Conservation (phyloP, 495 filamentous ascomycete genomes). For the Chlorociboria aeruginascens region DNA sequence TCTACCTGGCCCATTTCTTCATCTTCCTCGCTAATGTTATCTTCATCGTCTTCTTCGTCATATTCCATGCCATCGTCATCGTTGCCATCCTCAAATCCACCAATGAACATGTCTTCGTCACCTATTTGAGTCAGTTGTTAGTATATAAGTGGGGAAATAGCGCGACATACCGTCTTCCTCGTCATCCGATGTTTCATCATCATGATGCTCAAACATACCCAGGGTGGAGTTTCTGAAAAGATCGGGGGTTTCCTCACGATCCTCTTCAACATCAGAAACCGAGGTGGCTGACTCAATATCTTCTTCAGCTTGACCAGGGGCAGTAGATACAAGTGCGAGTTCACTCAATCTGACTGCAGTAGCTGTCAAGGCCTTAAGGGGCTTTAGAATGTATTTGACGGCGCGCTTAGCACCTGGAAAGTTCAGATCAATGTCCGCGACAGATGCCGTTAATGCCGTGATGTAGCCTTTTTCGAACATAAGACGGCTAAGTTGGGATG, state of each 20-base stretch:
- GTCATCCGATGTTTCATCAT: slow-evolving; percentile 65
- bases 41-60: slow-evolving; percentile 77
- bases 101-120: slow-evolving; percentile 74
- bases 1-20: slow-evolving; percentile 80
- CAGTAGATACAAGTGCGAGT: slow-evolving; percentile 54
- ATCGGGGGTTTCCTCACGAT: slow-evolving; percentile 93
- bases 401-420: slow-evolving; percentile 86
- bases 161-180: slow-evolving; percentile 40
- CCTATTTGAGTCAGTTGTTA: slow-evolving; percentile 27
- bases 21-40: slow-evolving; percentile 86
- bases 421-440: slow-evolving; percentile 92
- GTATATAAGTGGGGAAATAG: not conserved
- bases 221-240: slow-evolving; percentile 92
- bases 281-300: slow-evolving; percentile 86
- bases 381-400: slow-evolving; percentile 89
- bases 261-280: slow-evolving; percentile 73
- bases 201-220: slow-evolving; percentile 81
- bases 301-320: slow-evolving; percentile 58
- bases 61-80: slow-evolving; percentile 83
- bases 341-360: slow-evolving; percentile 80
- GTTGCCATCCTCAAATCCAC: slow-evolving; percentile 70
- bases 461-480: slow-evolving; percentile 99
- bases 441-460: slow-evolving; percentile 71
- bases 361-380: slow-evolving; percentile 73
- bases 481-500: slow-evolving; percentile 62